A percentile compares a stretch with the other conserved stretches of the same genome.
These are phyloP conservation scores for Mycosphaerella arachidis DNA, from an alignment of 2,329 filamentous ascomycete genomes.

Conservation along the genomic window DNA sequence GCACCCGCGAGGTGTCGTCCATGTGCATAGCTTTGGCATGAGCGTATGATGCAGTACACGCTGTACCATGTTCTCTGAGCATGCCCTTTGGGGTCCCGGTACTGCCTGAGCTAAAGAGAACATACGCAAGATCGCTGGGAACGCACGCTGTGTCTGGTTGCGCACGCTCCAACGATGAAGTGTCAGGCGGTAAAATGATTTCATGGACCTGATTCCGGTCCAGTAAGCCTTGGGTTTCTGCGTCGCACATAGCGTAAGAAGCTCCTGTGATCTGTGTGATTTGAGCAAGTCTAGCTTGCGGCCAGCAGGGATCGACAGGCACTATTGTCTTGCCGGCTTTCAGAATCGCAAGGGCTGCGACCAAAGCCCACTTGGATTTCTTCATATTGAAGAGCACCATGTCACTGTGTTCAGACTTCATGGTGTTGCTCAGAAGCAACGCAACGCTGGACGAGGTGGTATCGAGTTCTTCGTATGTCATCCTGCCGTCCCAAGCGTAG, in stretches of 20 bases:
- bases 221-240: background rate
- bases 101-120: conserved; percentile 50
- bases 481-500: conserved; percentile 8
- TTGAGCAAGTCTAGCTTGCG: background rate
- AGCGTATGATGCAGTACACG: too few species aligned
- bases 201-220: background rate
- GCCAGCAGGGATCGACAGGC: background rate
- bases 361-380: background rate
- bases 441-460: background rate
- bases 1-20: conserved; percentile 4
- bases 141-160: background rate
- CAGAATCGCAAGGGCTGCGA: background rate
- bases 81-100: conserved; percentile 12
- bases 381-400: background rate
- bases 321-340: background rate
- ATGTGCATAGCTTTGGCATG: conserved; percentile 6
- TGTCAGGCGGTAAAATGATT: background rate
- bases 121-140: conserved; percentile 4
- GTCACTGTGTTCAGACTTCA: background rate
- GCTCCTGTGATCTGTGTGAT: background rate
- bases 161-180: background rate
- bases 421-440: background rate
- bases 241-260: background rate
- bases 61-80: background rate
- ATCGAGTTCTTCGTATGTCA: conserved; percentile 11